Conservation (phyloP, 306 rosid species). For the Alnus rubra region DNA sequence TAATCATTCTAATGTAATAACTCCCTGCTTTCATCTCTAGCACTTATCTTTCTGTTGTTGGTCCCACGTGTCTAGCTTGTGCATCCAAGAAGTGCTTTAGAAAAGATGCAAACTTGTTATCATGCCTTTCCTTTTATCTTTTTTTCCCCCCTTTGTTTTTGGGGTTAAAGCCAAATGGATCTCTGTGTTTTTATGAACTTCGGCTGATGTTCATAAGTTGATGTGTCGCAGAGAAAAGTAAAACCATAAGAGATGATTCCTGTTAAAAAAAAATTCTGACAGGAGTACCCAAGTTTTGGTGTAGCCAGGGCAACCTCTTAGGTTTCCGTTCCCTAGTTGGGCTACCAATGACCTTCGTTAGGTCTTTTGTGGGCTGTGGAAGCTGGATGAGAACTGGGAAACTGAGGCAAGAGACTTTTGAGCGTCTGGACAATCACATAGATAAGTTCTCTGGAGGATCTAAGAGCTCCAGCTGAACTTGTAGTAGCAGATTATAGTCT, state of each 20-base stretch:
- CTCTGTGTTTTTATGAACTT: not conserved
- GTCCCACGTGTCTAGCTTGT: not conserved
- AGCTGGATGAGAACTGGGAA: not conserved
- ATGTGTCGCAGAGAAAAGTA: not conserved
- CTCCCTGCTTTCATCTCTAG: not conserved
- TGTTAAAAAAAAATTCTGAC: not conserved
- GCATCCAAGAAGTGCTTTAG: not conserved
- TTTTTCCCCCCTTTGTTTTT: too few relatives aligned
- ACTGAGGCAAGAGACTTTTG: constrained; percentile 6
- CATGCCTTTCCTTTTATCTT: not conserved
- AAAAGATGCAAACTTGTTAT: not conserved
- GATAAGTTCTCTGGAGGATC: not conserved
- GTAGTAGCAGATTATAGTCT: not conserved
- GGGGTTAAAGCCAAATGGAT: not conserved
- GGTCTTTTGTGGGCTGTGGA: not conserved
- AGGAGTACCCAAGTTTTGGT: not conserved
- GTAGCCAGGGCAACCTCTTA: not conserved
- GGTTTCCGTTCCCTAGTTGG: not conserved
- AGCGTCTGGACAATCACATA: not conserved
- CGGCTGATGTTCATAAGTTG: not conserved
- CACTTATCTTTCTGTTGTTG: not conserved
- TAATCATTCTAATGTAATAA: not conserved
- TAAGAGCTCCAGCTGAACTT: not conserved
- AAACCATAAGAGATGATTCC: not conserved
- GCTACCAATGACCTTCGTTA: not conserved